Evolutionary conservation across 495 filamentous ascomycete species (phyloP).

Genomic region (Pyronema domesticum): DNA sequence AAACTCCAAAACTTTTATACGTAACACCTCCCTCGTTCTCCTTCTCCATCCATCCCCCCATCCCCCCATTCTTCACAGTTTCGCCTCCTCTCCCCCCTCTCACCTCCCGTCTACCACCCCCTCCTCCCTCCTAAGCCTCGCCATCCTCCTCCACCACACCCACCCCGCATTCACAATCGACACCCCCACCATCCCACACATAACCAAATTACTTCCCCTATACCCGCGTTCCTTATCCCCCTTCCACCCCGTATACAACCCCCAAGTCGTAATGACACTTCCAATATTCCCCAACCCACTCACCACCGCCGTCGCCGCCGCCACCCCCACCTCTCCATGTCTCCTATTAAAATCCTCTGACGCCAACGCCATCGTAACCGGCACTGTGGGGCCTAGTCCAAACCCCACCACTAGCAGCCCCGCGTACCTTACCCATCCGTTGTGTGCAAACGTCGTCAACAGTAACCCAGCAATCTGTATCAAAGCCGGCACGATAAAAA

Average conservation of each 20-base stretch:
- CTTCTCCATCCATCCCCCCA: too few relatives aligned
- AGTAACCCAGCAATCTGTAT: constrained; percentile 74
- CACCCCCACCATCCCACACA: constrained; percentile 66
- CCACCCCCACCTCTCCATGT: constrained; percentile 80
- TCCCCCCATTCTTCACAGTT: too few relatives aligned
- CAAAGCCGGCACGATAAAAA: constrained; percentile 55
- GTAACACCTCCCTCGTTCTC: too few relatives aligned
- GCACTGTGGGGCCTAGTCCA: constrained; percentile 78
- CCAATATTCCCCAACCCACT: constrained; percentile 74
- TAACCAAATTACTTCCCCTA: constrained; percentile 65
- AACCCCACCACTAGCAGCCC: constrained; percentile 83
- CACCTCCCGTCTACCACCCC: too few relatives aligned
- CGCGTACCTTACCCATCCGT: constrained; percentile 69
- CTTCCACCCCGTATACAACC: constrained; percentile 71
- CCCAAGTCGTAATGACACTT: constrained; percentile 73
- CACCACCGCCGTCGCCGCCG: constrained; percentile 70
- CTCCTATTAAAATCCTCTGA: constrained; percentile 77
- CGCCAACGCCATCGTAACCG: constrained; percentile 86
- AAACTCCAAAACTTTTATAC: too few relatives aligned
- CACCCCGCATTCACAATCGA: constrained; percentile 53
- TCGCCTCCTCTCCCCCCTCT: too few relatives aligned
- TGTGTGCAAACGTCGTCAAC: constrained; percentile 54
- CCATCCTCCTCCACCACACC: constrained; percentile 32
- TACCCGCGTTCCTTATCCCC: constrained; percentile 53
- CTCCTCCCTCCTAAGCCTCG: too few relatives aligned